Evolutionary conservation across 768 basidiomycete species (phyloP), one percentile per base, ranked within the genome.

Genomic region (Cubamyces lactineus): DNA sequence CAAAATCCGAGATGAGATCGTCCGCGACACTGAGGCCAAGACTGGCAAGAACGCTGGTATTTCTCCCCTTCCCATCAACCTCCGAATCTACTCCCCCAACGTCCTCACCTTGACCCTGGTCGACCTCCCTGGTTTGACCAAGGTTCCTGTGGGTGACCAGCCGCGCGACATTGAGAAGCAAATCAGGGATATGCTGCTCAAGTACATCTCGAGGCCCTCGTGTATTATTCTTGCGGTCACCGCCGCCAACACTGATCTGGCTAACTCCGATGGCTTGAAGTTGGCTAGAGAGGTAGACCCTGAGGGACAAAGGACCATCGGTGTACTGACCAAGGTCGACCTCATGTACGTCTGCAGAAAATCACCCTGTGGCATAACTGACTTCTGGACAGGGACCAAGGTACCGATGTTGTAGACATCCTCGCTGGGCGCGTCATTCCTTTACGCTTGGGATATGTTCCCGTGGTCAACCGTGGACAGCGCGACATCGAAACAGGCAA

Each of bases 31-130:
- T 0, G 97, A 98, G 73, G 92, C 92, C 61, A 98, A 98, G 84
- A 99, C 97, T 0, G 97, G 97, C 61, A 92, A 91, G 76, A 99
- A 99, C 73, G 96, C 96, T 43, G 96, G 97, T 61, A 98, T 98
- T 71, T 98, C 97, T 1, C 94, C 97, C 15, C 85, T 88, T 61
- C 95, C 97, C 57, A 99, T 98, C 84, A 98, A 98, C 77, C 80
- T 99, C 59, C 93, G 97, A 63, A 91, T 99, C 75, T 98, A 86
- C 80, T 98, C 96, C 1, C 97, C 97, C 26, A 93, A 98, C 70
- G 96, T 98, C 72, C 84, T 98, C 60, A 99, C 97, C 9, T 84
- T 99, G 23, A 99, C 97, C 30, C 84, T 99, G 61, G 96, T 99
- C 78, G 97, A 99, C 79, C 79, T 99, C 49, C 97, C 97, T 52